These are phyloP conservation scores for Candida tallmaniae DNA, from an alignment of 805 yeast species.

Conservation along the genomic window DNA sequence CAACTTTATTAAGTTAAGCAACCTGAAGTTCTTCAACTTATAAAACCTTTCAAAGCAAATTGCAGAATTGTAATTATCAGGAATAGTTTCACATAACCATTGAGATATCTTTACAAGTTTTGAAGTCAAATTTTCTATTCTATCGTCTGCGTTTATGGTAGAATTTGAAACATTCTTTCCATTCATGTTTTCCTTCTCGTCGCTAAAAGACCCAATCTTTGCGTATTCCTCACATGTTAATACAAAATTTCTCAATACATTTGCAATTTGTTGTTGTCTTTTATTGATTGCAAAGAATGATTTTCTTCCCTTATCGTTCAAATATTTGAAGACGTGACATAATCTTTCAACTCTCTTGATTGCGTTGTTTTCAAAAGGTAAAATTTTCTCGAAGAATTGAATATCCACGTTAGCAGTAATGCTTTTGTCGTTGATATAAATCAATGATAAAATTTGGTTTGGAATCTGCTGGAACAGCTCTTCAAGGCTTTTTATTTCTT, in stretches of 20 bases:
- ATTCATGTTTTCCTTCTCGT: slow-evolving; percentile 17
- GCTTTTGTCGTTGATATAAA: slow-evolving; percentile 67
- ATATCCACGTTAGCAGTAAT: slow-evolving; percentile 65
- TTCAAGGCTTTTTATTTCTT: slow-evolving; percentile 23
- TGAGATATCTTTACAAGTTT: slow-evolving; percentile 52
- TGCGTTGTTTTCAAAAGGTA: slow-evolving; percentile 50
- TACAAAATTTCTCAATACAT: slow-evolving; percentile 47
- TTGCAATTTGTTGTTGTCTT: slow-evolving; percentile 60
- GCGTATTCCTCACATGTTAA: slow-evolving; percentile 43
- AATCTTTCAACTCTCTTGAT: slow-evolving; percentile 50
- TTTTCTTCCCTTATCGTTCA: slow-evolving; percentile 55
- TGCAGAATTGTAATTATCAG: slow-evolving; percentile 47
- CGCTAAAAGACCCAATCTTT: slow-evolving; percentile 10
- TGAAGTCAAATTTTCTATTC: slow-evolving; percentile 1
- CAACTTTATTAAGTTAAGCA: slow-evolving; percentile 49
- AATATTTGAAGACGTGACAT: slow-evolving; percentile 40
- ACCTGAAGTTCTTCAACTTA: slow-evolving; percentile 53
- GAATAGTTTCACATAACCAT: slow-evolving; percentile 59
- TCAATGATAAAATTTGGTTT: slow-evolving; percentile 54
- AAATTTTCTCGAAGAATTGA: slow-evolving; percentile 52
- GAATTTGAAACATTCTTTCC: slow-evolving; percentile 15
- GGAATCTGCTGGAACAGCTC: slow-evolving; percentile 50
- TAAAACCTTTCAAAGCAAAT: slow-evolving; percentile 50
- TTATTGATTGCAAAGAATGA: slow-evolving; percentile 66
- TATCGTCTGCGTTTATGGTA: not conserved